phyloP scores from a whole-genome alignment of 352 stramenopile genomes.

The Peronospora farinosa region DNA sequence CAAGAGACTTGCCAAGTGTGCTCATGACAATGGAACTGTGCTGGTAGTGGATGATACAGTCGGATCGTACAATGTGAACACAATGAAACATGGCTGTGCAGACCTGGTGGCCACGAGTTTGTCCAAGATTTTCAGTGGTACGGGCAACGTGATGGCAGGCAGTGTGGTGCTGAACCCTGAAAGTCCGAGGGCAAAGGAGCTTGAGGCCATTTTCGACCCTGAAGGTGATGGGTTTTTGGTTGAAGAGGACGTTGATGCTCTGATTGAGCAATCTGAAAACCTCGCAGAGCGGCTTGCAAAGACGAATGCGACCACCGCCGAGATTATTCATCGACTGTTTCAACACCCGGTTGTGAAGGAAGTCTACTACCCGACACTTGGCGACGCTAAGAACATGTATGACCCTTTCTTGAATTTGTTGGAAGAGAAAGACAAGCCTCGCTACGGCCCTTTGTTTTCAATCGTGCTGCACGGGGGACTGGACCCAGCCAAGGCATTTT shows the following conservation, averaged over 20 bases:
- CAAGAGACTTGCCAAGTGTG: conserved; percentile 66
- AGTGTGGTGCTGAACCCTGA: conserved; percentile 85
- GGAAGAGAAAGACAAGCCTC: conserved; percentile 19
- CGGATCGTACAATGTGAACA: conserved; percentile 87
- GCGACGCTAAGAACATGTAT: conserved; percentile 48
- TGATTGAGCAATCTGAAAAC: conserved; percentile 53
- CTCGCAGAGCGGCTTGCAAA: conserved; percentile 61
- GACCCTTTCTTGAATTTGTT: conserved; percentile 43
- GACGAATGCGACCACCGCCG: conserved; percentile 75
- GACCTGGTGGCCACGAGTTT: conserved; percentile 90
- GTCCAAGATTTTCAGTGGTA: conserved; percentile 91
- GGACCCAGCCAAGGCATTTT: conserved; percentile 78
- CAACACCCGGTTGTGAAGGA: conserved; percentile 72
- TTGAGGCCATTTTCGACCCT: conserved; percentile 32
- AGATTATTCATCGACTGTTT: conserved; percentile 64
- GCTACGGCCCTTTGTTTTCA: conserved; percentile 86
- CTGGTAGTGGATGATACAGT: conserved; percentile 90
- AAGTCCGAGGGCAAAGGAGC: conserved; percentile 37
- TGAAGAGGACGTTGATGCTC: conserved; percentile 46
- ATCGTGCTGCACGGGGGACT: conserved; percentile 75
- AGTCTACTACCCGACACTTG: conserved; percentile 81
- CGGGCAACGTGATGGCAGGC: conserved; percentile 87
- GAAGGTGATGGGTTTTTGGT: conserved; percentile 52
- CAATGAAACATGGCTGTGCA: conserved; percentile 63
- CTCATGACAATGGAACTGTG: conserved; percentile 78